Evolutionary conservation across 331 rosid species (phyloP).

Genomic region (Arachis monticola): DNA sequence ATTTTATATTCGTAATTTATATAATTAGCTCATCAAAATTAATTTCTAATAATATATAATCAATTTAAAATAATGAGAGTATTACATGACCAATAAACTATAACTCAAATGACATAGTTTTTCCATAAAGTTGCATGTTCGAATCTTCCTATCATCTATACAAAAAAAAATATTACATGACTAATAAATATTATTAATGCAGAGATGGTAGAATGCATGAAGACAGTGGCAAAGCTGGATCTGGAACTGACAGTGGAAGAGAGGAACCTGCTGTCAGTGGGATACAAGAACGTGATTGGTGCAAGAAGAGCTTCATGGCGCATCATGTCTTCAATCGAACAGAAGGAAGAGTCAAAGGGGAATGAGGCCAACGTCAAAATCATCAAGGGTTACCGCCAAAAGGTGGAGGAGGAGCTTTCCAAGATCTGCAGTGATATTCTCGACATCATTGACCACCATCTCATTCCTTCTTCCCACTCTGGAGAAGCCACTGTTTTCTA

Average conservation of each 20-base stretch:
- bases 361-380: conserved; percentile 78
- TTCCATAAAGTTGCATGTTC: no score
- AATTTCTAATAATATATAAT: no score
- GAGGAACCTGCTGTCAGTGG: conserved; percentile 97
- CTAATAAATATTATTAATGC: not conserved
- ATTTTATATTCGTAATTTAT: no score
- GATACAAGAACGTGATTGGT: conserved; percentile 94
- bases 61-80: no score
- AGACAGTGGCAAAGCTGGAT: conserved; percentile 80
- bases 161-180: no score
- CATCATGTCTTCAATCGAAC: conserved; percentile 96
- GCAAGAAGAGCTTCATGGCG: conserved; percentile 97
- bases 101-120: no score
- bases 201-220: conserved; percentile 97
- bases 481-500: conserved; percentile 97
- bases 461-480: conserved; percentile 70
- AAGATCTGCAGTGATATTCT: conserved; percentile 88
- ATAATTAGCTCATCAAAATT: no score
- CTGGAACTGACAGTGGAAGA: conserved; percentile 90
- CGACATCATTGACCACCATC: conserved; percentile 75
- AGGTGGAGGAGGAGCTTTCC: conserved; percentile 87
- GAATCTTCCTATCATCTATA: no score
- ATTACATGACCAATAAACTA: no score
- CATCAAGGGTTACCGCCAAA: conserved; percentile 76
- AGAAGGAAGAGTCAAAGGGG: conserved; percentile 89